Evolutionary conservation across 2,329 filamentous ascomycete species (phyloP), one percentile per base, ranked within the genome.

Genomic region (Colletotrichum tropicicola): DNA sequence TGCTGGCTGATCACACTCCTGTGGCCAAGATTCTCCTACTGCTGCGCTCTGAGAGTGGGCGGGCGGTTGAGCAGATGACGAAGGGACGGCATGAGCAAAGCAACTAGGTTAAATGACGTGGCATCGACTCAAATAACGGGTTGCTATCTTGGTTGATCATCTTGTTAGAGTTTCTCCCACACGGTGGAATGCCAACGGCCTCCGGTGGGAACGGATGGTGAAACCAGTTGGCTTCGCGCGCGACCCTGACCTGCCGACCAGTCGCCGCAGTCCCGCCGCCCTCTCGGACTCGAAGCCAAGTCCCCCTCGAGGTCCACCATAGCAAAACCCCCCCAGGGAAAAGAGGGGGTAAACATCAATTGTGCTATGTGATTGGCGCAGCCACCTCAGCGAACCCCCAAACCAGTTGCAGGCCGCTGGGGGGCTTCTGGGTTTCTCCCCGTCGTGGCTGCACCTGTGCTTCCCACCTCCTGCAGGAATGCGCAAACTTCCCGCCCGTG

Each of bases 401-500:
- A 48, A 30, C 19, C 51, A 35, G 23, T 53, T 37, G 30, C 19
- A 51, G 19, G 37, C 28, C 49, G 39, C 52, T 55, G 27, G 52
- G 12, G 39, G 25, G 37, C 41, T 51, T 25, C 37, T 44, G 35
- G 47, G 56, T 41, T 27, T 12, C 25, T 54, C 56, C 61, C 61
- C 41, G 61, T 60, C 30, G 57, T 28, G 23, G 30, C 54, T 59
- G 61, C 51, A 64, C 30, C 60, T 41, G 55, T 47, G 55, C 55
- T 53, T 53, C 55, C 55, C 55, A 39, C 61, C 56, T 60, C 61
- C 61, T 65, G 48, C 56, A 60, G 56, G 56, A 55, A 65, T 65
- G 57, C 61, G 56, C 57, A 61, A 55, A 60, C 61, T 61, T 65
- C 48, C 61, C 19, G 56, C 55, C 61, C 57, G 57, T 61, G 61